Base-by-base conservation (phyloP, 306 rosid species). In the Pterocarpus santalinus region DNA sequence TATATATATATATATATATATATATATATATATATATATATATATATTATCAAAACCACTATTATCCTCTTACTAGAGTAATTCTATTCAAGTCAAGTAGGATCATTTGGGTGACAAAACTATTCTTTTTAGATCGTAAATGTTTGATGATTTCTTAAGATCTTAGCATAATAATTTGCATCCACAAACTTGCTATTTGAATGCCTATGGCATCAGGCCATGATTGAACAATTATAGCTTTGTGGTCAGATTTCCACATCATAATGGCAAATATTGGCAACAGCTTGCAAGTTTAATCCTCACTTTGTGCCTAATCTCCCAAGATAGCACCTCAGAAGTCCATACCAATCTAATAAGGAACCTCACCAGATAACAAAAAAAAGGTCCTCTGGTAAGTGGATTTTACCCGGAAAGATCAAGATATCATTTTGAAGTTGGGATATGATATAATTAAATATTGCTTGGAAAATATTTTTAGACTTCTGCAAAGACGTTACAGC, bases 401-500 rank as follows among this genome's bases (percentile, higher is more conserved):
- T 43, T 66, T 16, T 17, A 44, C 11, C 3, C 28, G n/a, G 12
- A 36, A 53, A 47, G 33, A 68, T 33, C 36, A n/a, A 38, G 22
- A 67, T 68, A 46, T 57, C 5, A 58, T 75, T 30, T 2, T 11
- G 44, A 33, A 33, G 47, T 56, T 28, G 8, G 5, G 33, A 60
- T 47, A 14, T 33, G 41, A 78, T 30, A 34, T 57, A 46, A 75
- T 69, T 46, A 17, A 75, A 66, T 52, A 36, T 16, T 34, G 62
- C 22, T 16, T 7, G 36, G 43, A 15, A 51, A 22, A 41, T 62
- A 33, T 62, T 70, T n/a, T 53, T 46, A 63, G 41, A 62, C 62
- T 62, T 38, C 41, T 28, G 75, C 47, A 55, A 57, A 53, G 77
- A 53, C 63, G 53, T 77, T 77, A 77, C 86, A 77, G 76, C 82